Evolutionary conservation across 805 yeast species (phyloP).

Genomic region (Ogataea corticis): DNA sequence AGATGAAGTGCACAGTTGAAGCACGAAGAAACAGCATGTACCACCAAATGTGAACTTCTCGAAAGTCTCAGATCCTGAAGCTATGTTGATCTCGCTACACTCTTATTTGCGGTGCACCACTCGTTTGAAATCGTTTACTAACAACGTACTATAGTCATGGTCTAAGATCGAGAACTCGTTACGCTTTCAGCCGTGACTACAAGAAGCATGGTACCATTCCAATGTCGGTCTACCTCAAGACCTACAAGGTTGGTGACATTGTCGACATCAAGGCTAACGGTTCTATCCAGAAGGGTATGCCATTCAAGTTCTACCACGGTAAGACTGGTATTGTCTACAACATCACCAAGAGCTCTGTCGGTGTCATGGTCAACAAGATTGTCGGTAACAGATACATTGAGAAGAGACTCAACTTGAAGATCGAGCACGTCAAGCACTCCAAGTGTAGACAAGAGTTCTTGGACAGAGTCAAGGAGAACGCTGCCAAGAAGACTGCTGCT

Average conservation of each 20-base stretch:
- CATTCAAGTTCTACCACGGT: conserved; percentile 99
- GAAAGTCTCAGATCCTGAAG: no score
- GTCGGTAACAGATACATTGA: conserved; percentile 99
- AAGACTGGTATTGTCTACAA: conserved; percentile 99
- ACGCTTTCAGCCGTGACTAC: conserved; percentile 99
- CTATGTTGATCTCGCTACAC: no score
- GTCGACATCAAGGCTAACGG: conserved; percentile 99
- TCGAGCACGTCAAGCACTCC: conserved; percentile 99
- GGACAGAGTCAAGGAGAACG: conserved; percentile 97
- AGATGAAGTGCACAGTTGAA: neutral
- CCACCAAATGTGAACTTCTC: no score
- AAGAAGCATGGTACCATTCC: conserved; percentile 94
- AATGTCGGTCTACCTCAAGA: conserved; percentile 94
- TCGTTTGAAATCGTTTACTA: neutral
- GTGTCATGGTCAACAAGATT: conserved; percentile 97
- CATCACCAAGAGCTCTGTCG: conserved; percentile 98
- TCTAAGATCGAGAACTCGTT: conserved; percentile 99
- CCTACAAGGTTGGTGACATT: conserved; percentile 98
- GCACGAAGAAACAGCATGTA: no score
- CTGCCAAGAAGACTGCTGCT: conserved; percentile 91
- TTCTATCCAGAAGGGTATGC: conserved; percentile 99
- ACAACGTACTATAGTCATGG: conserved; percentile 65
- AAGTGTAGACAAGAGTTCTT: conserved; percentile 99
- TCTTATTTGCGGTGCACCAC: no score
- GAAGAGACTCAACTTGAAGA: conserved; percentile 97